Evolutionary conservation across 2,329 filamentous ascomycete genomes (phyloP).

Genomic region (Alternaria sp.): DNA sequence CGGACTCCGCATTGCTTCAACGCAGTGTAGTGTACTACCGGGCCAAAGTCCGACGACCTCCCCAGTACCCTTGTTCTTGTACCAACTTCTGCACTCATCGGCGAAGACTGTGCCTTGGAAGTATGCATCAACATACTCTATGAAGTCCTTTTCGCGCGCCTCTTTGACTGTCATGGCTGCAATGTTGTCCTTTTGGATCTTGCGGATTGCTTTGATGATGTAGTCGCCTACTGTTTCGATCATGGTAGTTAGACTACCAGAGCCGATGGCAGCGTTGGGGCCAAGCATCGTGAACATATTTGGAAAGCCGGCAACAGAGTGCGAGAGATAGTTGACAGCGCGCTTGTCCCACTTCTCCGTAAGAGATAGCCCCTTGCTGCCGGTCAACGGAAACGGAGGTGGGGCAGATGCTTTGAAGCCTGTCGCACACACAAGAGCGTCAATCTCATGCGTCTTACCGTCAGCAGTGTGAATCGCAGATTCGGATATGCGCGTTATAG

Average conservation of each 20-base stretch:
- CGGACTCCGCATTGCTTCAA: conserved; percentile 45
- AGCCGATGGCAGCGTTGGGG: conserved; percentile 53
- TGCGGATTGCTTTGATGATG: conserved; percentile 51
- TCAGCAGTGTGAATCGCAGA: conserved; percentile 54
- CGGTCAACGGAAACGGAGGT: conserved; percentile 52
- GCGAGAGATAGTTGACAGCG: conserved; percentile 42
- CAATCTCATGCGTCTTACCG: conserved; percentile 50
- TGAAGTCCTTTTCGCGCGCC: conserved; percentile 42
- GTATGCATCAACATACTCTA: conserved; percentile 43
- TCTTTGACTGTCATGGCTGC: conserved; percentile 46
- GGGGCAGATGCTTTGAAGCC: conserved; percentile 54
- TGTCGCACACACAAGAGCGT: conserved; percentile 57
- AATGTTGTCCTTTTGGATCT: conserved; percentile 56
- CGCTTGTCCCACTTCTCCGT: conserved; percentile 47
- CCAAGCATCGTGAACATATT: conserved; percentile 56
- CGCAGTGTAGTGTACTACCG: conserved; percentile 43
- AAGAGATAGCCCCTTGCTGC: conserved; percentile 41
- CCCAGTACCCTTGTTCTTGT: conserved; percentile 39
- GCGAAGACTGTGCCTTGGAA: conserved; percentile 46
- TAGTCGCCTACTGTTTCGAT: conserved; percentile 53
- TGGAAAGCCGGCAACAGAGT: conserved; percentile 45
- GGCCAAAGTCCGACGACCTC: conserved; percentile 48
- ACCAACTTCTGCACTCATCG: conserved; percentile 50
- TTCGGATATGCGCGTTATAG: conserved; percentile 49
- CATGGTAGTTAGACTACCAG: conserved; percentile 54